These are phyloP conservation scores for Pseudogymnoascus sp. DNA, from an alignment of 2,329 filamentous ascomycete genomes.

Conservation along the genomic window DNA sequence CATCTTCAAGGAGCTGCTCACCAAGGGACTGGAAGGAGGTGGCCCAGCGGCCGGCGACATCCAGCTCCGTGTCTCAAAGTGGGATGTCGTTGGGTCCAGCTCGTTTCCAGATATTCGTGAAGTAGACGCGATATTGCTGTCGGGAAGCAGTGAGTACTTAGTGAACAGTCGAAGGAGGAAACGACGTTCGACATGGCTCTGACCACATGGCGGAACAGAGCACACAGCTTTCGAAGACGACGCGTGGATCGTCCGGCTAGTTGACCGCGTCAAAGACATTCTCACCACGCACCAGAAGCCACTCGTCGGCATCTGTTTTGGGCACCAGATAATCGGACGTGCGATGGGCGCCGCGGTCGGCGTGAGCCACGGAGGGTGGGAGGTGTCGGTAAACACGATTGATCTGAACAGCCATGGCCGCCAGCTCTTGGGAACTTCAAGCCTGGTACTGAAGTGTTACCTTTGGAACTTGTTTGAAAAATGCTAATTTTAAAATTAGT, in stretches of 20 bases:
- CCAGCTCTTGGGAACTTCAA: not conserved
- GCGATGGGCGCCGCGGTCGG: conserved; percentile 63
- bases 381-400: conserved; percentile 38
- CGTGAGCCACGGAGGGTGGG: conserved; percentile 66
- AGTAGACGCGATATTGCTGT: not conserved
- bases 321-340: conserved; percentile 75
- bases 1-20: not conserved
- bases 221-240: conserved; percentile 66
- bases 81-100: not conserved
- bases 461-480: not conserved
- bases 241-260: conserved; percentile 69
- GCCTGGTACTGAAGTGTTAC: not conserved
- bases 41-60: not conserved
- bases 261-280: conserved; percentile 56
- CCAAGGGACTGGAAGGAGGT: not conserved
- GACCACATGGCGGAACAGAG: conserved; percentile 50
- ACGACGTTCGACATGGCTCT: not conserved
- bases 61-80: not conserved
- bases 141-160: not conserved
- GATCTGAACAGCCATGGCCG: not conserved
- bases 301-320: conserved; percentile 77
- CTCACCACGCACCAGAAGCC: conserved; percentile 56
- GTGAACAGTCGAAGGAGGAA: not conserved
- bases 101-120: not conserved
- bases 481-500: not conserved